Evolutionary conservation across 176 grass and related monocot species (phyloP).

Genomic region (Aegilops sharonensis): DNA sequence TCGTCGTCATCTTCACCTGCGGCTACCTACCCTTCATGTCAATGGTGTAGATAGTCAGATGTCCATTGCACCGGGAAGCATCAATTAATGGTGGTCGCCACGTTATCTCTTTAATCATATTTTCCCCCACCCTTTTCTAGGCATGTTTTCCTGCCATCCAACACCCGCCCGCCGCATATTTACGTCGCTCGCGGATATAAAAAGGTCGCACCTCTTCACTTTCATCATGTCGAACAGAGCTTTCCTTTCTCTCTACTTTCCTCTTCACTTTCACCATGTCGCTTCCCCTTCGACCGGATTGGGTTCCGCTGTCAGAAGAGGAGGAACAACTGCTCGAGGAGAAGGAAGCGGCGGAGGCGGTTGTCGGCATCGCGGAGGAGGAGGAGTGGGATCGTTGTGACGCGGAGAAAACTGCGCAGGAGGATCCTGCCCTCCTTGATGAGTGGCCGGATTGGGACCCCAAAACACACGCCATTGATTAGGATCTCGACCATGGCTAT

Average conservation of each 20-base stretch:
- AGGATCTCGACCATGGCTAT: background rate
- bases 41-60: background rate
- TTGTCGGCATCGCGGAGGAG: too few species aligned
- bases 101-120: too few species aligned
- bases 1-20: background rate
- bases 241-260: background rate
- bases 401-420: too few species aligned
- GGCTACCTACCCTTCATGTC: background rate
- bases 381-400: too few species aligned
- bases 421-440: too few species aligned
- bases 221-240: background rate
- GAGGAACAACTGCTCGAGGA: background rate
- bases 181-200: background rate
- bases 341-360: background rate
- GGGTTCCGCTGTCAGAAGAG: background rate
- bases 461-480: background rate
- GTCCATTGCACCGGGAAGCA: background rate
- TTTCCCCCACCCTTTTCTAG: too few species aligned
- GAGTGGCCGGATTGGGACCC: too few species aligned
- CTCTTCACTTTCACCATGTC: too few species aligned
- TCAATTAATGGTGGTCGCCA: background rate
- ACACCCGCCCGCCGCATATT: background rate
- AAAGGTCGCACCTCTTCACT: background rate
- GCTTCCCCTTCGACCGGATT: too few species aligned
- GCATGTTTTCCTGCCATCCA: background rate